Evolutionary conservation across 164 flowering plant species (phyloP).

Genomic region (Tetracentron sinense): DNA sequence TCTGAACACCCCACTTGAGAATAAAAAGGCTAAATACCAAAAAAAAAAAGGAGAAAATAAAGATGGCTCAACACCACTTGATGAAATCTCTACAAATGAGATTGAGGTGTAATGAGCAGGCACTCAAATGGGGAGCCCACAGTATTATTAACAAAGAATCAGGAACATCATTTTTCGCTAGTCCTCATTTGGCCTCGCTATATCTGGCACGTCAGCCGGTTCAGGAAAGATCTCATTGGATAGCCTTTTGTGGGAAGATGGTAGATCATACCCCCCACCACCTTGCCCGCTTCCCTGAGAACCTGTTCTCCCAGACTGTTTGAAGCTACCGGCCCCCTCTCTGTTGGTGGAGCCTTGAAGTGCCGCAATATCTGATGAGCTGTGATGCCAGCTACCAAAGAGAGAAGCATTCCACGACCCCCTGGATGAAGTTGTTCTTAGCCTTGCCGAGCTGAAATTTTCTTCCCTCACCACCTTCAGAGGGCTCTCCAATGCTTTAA

Average conservation of each 20-base stretch:
- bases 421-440: constrained; percentile 76
- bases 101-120: constrained; percentile 13
- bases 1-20: not conserved
- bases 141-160: constrained; percentile 49
- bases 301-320: constrained; percentile 46
- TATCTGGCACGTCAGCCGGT: constrained; percentile 45
- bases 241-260: constrained; percentile 61
- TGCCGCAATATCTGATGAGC: constrained; percentile 55
- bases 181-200: constrained; percentile 37
- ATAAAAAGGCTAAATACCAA: too few relatives aligned
- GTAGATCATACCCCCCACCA: constrained; percentile 36
- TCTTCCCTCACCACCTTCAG: constrained; percentile 83
- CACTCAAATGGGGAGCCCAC: constrained; percentile 36
- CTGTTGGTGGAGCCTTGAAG: constrained; percentile 28
- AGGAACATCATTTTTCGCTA: constrained; percentile 22
- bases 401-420: constrained; percentile 91
- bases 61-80: not conserved
- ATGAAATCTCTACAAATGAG: not conserved
- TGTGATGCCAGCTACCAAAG: constrained; percentile 93
- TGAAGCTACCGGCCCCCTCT: constrained; percentile 48
- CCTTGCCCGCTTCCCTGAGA: constrained; percentile 55
- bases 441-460: constrained; percentile 57
- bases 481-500: constrained; percentile 83
- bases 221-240: constrained; percentile 87
- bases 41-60: too few relatives aligned